These are phyloP conservation scores for Paraconiothyrium brasiliense DNA, from an alignment of 2,329 filamentous ascomycete species.

Conservation along the genomic window DNA sequence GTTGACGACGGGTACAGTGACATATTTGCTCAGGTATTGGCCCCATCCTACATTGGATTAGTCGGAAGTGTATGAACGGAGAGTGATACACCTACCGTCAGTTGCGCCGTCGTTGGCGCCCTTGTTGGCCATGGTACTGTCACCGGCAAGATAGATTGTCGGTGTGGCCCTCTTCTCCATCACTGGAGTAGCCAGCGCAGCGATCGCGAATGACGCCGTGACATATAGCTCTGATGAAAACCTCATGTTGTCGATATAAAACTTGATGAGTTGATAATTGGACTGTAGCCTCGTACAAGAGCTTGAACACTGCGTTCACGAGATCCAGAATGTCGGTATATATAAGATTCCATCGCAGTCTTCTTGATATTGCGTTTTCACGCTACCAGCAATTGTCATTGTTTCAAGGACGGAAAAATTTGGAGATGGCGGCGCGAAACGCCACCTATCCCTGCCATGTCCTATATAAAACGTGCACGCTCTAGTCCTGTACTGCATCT, in stretches of 20 bases:
- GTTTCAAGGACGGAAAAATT: slow-evolving; percentile 10
- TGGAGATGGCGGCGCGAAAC: slow-evolving; percentile 1
- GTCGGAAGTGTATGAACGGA: slow-evolving; percentile 1
- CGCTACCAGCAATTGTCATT: not conserved
- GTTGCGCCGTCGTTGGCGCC: slow-evolving; percentile 40
- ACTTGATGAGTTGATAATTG: not conserved
- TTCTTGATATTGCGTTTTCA: slow-evolving; percentile 1
- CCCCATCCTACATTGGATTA: slow-evolving; percentile 65
- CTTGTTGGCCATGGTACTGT: slow-evolving; percentile 67
- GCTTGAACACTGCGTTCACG: too few relatives aligned
- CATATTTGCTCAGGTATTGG: slow-evolving; percentile 64
- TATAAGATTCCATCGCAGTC: not conserved
- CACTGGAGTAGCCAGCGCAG: slow-evolving; percentile 4
- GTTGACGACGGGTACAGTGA: slow-evolving; percentile 66
- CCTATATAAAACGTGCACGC: not conserved
- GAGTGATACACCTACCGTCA: slow-evolving; percentile 51
- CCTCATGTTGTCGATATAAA: not conserved
- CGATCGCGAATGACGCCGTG: slow-evolving; percentile 3
- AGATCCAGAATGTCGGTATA: not conserved
- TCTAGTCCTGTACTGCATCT: not conserved
- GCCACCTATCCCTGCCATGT: not conserved
- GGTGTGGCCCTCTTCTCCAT: slow-evolving; percentile 29
- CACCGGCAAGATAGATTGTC: slow-evolving; percentile 67
- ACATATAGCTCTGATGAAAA: slow-evolving; percentile 2
- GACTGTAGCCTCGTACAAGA: not conserved